Conservation (phyloP, 257 asterid species). For the Forsythia suspensa region DNA sequence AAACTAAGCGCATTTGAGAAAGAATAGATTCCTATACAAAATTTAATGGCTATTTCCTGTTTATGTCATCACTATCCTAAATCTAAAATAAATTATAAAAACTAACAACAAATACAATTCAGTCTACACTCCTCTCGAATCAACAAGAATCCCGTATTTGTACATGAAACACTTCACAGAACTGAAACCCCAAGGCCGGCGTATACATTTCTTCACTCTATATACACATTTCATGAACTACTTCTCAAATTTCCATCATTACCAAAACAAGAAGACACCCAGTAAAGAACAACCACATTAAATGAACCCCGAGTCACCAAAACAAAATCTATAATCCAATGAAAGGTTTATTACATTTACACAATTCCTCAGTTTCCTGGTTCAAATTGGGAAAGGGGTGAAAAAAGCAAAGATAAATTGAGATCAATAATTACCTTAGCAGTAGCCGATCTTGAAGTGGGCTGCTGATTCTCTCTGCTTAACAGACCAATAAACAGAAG, state of each 20-base stretch:
- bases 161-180: background rate
- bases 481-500: conserved; percentile 59
- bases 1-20: background rate
- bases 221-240: background rate
- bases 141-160: background rate
- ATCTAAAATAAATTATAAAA: background rate
- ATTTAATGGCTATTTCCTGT: background rate
- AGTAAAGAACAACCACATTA: background rate
- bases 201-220: background rate
- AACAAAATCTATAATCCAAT: conserved; percentile 2
- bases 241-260: background rate
- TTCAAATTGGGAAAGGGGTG: background rate
- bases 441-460: conserved; percentile 54
- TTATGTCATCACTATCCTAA: background rate
- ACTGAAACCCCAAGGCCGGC: background rate
- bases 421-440: conserved; percentile 54
- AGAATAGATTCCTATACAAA: background rate
- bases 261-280: background rate
- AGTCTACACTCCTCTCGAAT: background rate
- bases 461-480: conserved; percentile 59
- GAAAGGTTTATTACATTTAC: background rate
- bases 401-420: background rate
- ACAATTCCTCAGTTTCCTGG: background rate
- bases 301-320: background rate
- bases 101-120: background rate